Evolutionary conservation across 345 rosid genomes (phyloP).

Genomic region (Salix caprea): DNA sequence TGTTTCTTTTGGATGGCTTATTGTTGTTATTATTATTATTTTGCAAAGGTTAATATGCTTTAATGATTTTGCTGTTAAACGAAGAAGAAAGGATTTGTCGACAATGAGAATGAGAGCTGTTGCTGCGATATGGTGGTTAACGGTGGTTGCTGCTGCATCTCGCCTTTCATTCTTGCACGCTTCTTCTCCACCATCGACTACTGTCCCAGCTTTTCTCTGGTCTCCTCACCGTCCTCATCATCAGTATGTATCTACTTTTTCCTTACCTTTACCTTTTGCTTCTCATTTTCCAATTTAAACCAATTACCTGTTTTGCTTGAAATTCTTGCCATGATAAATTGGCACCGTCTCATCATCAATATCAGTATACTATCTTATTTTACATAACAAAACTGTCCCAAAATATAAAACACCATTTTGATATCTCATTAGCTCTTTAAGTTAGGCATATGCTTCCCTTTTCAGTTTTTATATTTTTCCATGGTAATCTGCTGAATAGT

Average conservation of each 20-base stretch:
- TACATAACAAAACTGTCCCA: too few relatives aligned
- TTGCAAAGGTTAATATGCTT: too few relatives aligned
- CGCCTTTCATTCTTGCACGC: conserved; percentile 35
- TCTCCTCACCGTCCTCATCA: conserved; percentile 42
- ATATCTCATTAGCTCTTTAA: too few relatives aligned
- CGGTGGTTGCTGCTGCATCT: conserved; percentile 3
- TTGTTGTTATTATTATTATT: too few relatives aligned
- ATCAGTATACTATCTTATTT: too few relatives aligned
- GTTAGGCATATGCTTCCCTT: background rate
- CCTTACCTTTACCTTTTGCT: background rate
- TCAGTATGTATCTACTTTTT: conserved; percentile 20
- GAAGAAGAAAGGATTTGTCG: background rate
- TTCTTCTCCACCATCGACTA: conserved; percentile 22
- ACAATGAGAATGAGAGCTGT: background rate
- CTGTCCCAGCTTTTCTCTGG: conserved; percentile 84
- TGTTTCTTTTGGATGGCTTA: background rate
- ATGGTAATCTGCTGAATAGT: background rate
- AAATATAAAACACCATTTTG: too few relatives aligned
- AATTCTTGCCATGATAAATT: background rate
- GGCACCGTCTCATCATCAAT: background rate
- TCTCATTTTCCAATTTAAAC: background rate
- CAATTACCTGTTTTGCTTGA: background rate
- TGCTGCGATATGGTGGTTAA: background rate
- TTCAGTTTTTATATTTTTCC: background rate
- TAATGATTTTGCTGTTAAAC: background rate